Conservation (phyloP, 1,139 yeast genomes). For the Saccharomyces hybrid region DNA sequence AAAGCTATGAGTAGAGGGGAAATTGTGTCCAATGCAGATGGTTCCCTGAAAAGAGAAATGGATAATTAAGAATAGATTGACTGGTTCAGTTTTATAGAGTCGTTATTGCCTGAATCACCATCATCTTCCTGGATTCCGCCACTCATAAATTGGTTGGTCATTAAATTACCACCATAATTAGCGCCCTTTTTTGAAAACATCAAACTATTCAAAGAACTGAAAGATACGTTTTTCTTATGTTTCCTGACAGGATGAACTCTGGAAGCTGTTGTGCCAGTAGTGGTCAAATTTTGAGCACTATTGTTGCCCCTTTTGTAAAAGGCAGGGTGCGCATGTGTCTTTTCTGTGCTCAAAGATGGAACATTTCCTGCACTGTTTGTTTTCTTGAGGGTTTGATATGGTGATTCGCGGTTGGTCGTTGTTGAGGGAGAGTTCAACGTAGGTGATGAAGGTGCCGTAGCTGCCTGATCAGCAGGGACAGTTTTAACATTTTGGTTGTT, state of each 20-base stretch:
- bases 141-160: slow-evolving; percentile 10
- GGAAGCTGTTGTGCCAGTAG: slow-evolving; percentile 8
- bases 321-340: slow-evolving; percentile 8
- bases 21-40: background rate
- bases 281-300: slow-evolving; percentile 23
- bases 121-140: slow-evolving; percentile 27
- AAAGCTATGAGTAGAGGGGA: background rate
- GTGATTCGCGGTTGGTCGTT: slow-evolving; percentile 4
- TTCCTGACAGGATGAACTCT: slow-evolving; percentile 26
- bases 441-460: background rate
- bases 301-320: slow-evolving; percentile 17
- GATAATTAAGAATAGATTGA: slow-evolving; percentile 22
- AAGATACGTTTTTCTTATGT: slow-evolving; percentile 32
- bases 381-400: slow-evolving; percentile 11
- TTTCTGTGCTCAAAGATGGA: slow-evolving; percentile 9
- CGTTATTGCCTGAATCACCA: slow-evolving; percentile 16
- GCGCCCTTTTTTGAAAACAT: slow-evolving; percentile 29
- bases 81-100: slow-evolving; percentile 22
- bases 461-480: background rate
- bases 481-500: slow-evolving; percentile 19
- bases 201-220: slow-evolving; percentile 32
- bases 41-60: background rate
- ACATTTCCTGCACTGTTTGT: slow-evolving; percentile 17
- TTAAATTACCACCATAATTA: slow-evolving; percentile 3
- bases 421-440: slow-evolving; percentile 6